Conservation (phyloP, 202 grass and related monocot species). For the Brachypodium distachyon region DNA sequence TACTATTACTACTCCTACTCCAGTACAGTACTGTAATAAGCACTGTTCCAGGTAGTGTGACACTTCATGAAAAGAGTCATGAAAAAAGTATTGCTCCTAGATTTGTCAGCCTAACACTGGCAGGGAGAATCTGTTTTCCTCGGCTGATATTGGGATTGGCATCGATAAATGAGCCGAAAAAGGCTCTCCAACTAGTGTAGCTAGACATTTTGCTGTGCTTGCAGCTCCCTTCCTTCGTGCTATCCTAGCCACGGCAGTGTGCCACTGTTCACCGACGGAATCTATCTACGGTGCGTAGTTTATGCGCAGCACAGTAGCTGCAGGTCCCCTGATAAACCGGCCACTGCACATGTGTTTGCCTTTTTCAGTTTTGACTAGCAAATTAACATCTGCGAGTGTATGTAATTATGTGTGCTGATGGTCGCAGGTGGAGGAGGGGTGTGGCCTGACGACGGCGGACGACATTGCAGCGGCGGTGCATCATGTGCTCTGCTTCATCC, state of each 20-base stretch:
- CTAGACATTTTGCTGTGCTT: not conserved
- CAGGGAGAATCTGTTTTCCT: conserved; percentile 27
- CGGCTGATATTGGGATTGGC: not conserved
- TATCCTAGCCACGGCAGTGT: not conserved
- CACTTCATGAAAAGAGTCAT: not conserved
- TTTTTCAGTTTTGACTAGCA: not conserved
- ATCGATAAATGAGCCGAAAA: conserved; percentile 26
- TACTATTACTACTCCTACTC: not conserved
- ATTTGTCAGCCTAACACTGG: not conserved
- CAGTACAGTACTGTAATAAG: not conserved
- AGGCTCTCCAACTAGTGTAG: not conserved
- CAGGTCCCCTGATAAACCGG: conserved; percentile 6
- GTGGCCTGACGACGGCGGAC: conserved; percentile 54
- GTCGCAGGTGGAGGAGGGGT: conserved; percentile 83
- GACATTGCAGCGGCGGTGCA: conserved; percentile 85
- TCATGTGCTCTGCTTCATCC: conserved; percentile 55
- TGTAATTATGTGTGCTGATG: too few species aligned
- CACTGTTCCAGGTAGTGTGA: not conserved
- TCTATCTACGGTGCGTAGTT: not conserved
- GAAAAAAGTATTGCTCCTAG: not conserved
- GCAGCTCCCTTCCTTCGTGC: not conserved
- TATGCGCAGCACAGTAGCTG: too few species aligned
- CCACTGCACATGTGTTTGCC: not conserved
- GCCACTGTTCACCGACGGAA: not conserved
- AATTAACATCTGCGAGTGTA: not conserved